These are phyloP conservation scores for Polygonum maritimum DNA, from an alignment of 148 eudicot species.

Conservation along the genomic window DNA sequence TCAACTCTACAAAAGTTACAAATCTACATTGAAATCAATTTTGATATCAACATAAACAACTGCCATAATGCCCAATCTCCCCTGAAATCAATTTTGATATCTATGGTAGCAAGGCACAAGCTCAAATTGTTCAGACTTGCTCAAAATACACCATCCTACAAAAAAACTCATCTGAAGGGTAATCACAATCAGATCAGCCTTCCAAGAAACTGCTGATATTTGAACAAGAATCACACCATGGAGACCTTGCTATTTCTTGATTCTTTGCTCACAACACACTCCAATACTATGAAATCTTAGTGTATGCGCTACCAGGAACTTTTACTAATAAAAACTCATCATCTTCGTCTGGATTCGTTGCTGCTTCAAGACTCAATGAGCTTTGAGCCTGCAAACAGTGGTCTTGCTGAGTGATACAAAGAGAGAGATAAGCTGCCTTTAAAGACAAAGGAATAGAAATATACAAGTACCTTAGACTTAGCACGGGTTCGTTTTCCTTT, in stretches of 20 bases:
- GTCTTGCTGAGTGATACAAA: background rate
- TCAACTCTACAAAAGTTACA: background rate
- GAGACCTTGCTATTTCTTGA: background rate
- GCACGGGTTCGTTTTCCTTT: constrained; percentile 13
- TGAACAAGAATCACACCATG: background rate
- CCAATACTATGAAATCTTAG: constrained; percentile 14
- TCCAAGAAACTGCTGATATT: background rate
- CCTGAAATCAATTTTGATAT: background rate
- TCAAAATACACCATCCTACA: background rate
- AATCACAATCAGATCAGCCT: background rate
- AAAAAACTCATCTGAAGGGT: background rate
- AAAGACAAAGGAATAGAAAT: background rate
- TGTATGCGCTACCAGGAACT: constrained; percentile 79
- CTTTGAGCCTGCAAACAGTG: background rate
- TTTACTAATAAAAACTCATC: constrained; percentile 48
- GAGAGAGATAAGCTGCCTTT: too few relatives aligned
- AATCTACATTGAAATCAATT: background rate
- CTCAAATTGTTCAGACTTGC: background rate
- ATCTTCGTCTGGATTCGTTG: background rate
- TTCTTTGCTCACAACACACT: constrained; percentile 1
- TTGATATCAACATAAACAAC: background rate
- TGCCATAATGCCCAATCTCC: background rate
- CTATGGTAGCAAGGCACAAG: background rate
- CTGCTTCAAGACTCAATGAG: background rate
- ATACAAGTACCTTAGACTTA: constrained; percentile 31